phyloP scores from a whole-genome alignment of 371 early-diverging fungal species.

The Rhizopus sp. region DNA sequence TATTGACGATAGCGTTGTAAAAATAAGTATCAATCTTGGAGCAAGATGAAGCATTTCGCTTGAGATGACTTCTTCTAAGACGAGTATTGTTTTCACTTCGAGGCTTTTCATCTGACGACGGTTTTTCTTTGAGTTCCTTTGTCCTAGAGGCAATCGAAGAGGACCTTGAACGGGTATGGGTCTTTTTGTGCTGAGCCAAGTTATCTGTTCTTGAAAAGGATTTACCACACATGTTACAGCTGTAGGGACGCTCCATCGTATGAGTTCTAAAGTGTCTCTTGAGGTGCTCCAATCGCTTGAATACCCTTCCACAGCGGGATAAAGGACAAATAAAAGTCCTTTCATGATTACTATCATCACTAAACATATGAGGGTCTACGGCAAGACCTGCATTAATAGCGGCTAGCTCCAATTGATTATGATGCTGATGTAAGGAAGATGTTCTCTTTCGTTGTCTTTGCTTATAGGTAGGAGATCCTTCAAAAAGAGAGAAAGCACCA shows the following conservation, averaged over 20 bases:
- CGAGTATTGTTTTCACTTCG: slow-evolving; percentile 1
- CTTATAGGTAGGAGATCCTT: slow-evolving; percentile 67
- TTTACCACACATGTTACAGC: slow-evolving; percentile 75
- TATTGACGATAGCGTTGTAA: background rate
- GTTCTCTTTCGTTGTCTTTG: slow-evolving; percentile 63
- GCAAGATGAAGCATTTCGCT: slow-evolving; percentile 3
- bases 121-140: background rate
- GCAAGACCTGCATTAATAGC: slow-evolving; percentile 18
- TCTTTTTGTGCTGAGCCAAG: slow-evolving; percentile 81
- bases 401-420: slow-evolving; percentile 13
- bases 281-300: slow-evolving; percentile 82
- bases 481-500: slow-evolving; percentile 64
- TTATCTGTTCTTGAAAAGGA: slow-evolving; percentile 85
- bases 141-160: slow-evolving; percentile 3
- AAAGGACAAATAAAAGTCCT: slow-evolving; percentile 34
- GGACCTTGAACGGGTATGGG: slow-evolving; percentile 52
- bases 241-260: slow-evolving; percentile 75
- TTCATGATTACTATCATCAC: slow-evolving; percentile 8
- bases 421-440: slow-evolving; percentile 26
- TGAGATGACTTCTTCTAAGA: background rate
- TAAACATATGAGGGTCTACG: slow-evolving; percentile 7
- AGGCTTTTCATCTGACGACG: background rate
- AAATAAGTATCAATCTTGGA: slow-evolving; percentile 5
- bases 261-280: slow-evolving; percentile 83
- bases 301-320: slow-evolving; percentile 49